A percentile compares a stretch with the other conserved stretches of the same genome.
Conservation (phyloP, 2,329 filamentous ascomycete genomes). For the Scedosporium dehoogii region DNA sequence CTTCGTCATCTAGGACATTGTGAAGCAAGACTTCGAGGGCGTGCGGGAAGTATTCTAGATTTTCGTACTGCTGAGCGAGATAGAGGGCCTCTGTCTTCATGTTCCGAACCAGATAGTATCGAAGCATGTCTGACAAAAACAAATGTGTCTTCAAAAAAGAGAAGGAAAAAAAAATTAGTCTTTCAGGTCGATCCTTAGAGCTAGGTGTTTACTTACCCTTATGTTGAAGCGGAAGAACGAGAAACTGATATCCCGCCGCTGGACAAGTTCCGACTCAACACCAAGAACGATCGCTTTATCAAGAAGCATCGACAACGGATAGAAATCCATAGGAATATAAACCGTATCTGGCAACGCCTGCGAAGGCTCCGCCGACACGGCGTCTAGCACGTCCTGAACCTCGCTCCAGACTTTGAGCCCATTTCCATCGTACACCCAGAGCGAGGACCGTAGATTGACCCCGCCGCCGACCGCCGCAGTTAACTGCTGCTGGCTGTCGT, state of each 20-base stretch:
- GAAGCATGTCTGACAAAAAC: conserved; percentile 80
- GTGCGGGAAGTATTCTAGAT: conserved; percentile 85
- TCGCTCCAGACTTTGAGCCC: conserved; percentile 85
- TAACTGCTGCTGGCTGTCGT: not conserved
- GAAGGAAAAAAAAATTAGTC: not conserved
- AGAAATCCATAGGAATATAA: conserved; percentile 83
- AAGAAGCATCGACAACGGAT: conserved; percentile 79
- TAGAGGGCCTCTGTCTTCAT: conserved; percentile 72
- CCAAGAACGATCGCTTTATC: conserved; percentile 85
- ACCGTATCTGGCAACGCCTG: conserved; percentile 67
- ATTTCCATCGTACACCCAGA: conserved; percentile 90
- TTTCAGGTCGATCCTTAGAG: not conserved
- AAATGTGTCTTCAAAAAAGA: conserved; percentile 61
- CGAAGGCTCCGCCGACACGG: conserved; percentile 53
- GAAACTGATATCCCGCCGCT: conserved; percentile 84
- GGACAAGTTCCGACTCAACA: conserved; percentile 86
- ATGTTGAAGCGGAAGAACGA: conserved; percentile 83
- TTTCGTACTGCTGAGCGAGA: conserved; percentile 74
- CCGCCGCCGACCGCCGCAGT: conserved; percentile 3
- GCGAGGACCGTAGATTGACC: conserved; percentile 59
- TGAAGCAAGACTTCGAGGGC: conserved; percentile 87
- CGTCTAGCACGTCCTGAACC: conserved; percentile 70
- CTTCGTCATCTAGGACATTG: conserved; percentile 88
- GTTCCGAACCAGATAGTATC: conserved; percentile 65
- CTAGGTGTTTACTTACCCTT: conserved; percentile 48